Conservation (phyloP, 2,329 filamentous ascomycete species). For the Ophiostoma himal-ulmi region DNA sequence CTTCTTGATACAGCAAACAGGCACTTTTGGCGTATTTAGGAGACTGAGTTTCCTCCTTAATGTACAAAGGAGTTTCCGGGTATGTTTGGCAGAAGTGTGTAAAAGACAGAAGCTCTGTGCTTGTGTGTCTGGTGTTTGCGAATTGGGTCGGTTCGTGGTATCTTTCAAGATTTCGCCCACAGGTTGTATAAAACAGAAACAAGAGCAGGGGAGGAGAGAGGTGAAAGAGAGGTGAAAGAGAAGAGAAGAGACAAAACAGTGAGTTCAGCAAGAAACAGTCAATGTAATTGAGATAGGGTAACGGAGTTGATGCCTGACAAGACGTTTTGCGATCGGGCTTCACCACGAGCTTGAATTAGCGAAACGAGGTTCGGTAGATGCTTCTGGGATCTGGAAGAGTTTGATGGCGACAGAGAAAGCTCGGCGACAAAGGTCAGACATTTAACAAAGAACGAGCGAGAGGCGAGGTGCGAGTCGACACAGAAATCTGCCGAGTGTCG, state of each 20-base stretch:
- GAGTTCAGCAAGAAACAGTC: background rate
- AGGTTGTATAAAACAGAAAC: constrained; percentile 13
- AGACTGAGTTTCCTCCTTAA: background rate
- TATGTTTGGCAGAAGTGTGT: constrained; percentile 9
- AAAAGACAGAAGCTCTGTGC: constrained; percentile 59
- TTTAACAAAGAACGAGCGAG: background rate
- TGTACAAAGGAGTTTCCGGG: constrained; percentile 3
- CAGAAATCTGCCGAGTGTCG: background rate
- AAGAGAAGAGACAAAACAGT: background rate
- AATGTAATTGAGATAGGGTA: background rate
- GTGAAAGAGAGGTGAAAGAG: background rate
- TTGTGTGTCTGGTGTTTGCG: constrained; percentile 34
- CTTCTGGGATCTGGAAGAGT: background rate
- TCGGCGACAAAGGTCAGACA: background rate
- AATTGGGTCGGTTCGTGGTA: constrained; percentile 15
- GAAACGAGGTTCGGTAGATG: background rate
- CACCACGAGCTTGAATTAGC: background rate
- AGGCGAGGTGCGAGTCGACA: background rate
- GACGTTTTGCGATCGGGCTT: background rate
- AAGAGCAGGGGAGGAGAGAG: background rate
- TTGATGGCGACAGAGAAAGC: background rate
- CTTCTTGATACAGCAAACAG: constrained; percentile 24
- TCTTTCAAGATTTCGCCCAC: constrained; percentile 16
- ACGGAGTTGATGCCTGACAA: constrained; percentile 1
- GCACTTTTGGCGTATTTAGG: constrained; percentile 18